These are phyloP conservation scores for Carex kokanica DNA, from an alignment of 176 grass and related monocot species.

Conservation along the genomic window DNA sequence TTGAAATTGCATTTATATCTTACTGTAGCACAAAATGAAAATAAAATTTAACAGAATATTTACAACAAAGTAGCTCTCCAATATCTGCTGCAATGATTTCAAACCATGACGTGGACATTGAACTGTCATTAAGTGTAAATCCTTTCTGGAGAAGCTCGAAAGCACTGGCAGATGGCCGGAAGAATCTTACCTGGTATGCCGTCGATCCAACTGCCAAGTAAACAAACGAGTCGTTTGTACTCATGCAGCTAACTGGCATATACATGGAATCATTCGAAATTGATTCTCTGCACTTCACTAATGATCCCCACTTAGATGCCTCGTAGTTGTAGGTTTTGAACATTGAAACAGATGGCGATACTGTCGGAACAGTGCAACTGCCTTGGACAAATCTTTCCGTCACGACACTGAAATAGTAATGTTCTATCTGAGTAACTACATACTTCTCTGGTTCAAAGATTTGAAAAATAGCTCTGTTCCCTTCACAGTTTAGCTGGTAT, in stretches of 20 bases:
- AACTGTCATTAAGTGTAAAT: not conserved
- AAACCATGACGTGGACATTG: not conserved
- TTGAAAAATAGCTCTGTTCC: not conserved
- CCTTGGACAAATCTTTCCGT: not conserved
- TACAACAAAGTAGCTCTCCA: too few species aligned
- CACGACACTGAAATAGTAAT: not conserved
- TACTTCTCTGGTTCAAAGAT: constrained; percentile 7
- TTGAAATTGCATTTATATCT: too few species aligned
- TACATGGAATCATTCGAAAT: too few species aligned
- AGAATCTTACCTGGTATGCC: too few species aligned
- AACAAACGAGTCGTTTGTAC: too few species aligned
- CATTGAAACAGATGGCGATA: not conserved
- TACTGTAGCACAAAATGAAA: too few species aligned
- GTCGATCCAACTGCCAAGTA: too few species aligned
- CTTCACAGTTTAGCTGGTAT: not conserved
- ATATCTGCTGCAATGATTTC: not conserved
- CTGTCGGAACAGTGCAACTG: constrained; percentile 5
- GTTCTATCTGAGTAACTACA: not conserved
- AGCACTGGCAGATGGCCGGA: too few species aligned
- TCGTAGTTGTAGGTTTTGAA: not conserved
- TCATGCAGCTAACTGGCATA: too few species aligned
- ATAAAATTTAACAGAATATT: too few species aligned
- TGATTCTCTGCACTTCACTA: not conserved
- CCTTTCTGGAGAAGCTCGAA: too few species aligned
- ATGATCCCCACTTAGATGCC: not conserved